Conservation (phyloP, 176 grass and related monocot species). For the Eragrostis curvula region DNA sequence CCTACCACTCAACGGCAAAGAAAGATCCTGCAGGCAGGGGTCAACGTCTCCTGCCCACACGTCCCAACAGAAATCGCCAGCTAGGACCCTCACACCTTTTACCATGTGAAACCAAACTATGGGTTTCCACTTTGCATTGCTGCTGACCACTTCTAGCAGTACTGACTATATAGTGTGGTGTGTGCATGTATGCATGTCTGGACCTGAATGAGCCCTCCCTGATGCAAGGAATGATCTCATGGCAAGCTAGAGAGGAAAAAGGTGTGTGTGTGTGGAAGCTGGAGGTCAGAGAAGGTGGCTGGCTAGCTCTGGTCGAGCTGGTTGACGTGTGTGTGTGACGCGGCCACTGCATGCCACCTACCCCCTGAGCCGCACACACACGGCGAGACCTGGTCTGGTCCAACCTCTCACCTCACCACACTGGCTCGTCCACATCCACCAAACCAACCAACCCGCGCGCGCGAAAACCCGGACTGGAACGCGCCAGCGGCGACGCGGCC, state of each 20-base stretch:
- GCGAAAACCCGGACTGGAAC: too few species aligned
- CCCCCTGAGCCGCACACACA: too few species aligned
- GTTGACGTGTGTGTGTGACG: slow-evolving; percentile 18
- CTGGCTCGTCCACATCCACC: not conserved
- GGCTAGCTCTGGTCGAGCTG: not conserved
- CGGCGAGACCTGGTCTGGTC: slow-evolving; percentile 25
- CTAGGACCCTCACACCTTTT: too few species aligned
- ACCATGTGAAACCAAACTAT: not conserved
- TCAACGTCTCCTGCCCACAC: not conserved
- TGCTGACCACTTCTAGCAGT: too few species aligned
- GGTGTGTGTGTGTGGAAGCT: too few species aligned
- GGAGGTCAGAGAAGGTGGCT: slow-evolving; percentile 33
- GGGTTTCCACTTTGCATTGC: not conserved
- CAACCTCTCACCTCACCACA: not conserved
- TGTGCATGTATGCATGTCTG: not conserved
- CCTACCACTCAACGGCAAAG: not conserved
- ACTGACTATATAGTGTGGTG: too few species aligned
- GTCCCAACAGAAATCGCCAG: not conserved
- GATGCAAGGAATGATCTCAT: not conserved
- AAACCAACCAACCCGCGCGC: too few species aligned
- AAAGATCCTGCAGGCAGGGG: not conserved
- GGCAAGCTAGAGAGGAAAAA: too few species aligned
- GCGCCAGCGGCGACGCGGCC: too few species aligned
- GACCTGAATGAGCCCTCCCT: not conserved
- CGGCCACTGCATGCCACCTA: not conserved